Base-by-base conservation (phyloP, 2,329 filamentous ascomycete genomes). In the Ascochyta pisi region DNA sequence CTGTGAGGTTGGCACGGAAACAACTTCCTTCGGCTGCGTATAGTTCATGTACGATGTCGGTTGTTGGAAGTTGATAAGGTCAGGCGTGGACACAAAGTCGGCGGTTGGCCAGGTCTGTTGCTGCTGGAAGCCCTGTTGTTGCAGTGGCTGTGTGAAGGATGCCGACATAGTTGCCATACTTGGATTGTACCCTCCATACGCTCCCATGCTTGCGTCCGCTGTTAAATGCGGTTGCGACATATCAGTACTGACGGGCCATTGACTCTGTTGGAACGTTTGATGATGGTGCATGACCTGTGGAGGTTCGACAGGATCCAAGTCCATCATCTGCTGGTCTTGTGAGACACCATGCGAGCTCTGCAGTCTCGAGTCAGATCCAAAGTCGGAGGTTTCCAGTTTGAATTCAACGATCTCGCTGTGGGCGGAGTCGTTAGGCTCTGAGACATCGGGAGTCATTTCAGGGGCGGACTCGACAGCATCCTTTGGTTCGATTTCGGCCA, bases 401-500 rank as follows among this genome's bases (percentile, higher is more conserved):
- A 72, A 74, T 48, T 72, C 71, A n/a, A 73, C 66, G 6, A 68
- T 68, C 34, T 74, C 72, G 35, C 67, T 68, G 16, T 71, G 64
- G 10, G 62, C 58, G n/a, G 62, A 60, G 42, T 71, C 68, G 22
- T 55, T 63, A 10, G 64, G 50, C 24, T 74, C 71, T 1, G 61
- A 54, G 6, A 63, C 52, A 26, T 73, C 70, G 16, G 65, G 57
- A 1, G 67, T 62, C 24, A 63, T 48, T 38, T 71, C 69, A 27
- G 58, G 58, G 3, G 61, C 60, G n/a, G 61, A 50, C 44, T 72
- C 69, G 34, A 65, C 35, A n/a, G 58, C 50, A 15, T 73, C 70
- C 34, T 66, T 66, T 2, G 66, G 62, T 35, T 73, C 73, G 29
- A 73, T 70, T 39, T 73, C 71, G 10, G 72, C 84, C 52, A 84